Evolutionary conservation across 2,329 filamentous ascomycete species (phyloP).

Genomic region (Rachicladosporium sp.): DNA sequence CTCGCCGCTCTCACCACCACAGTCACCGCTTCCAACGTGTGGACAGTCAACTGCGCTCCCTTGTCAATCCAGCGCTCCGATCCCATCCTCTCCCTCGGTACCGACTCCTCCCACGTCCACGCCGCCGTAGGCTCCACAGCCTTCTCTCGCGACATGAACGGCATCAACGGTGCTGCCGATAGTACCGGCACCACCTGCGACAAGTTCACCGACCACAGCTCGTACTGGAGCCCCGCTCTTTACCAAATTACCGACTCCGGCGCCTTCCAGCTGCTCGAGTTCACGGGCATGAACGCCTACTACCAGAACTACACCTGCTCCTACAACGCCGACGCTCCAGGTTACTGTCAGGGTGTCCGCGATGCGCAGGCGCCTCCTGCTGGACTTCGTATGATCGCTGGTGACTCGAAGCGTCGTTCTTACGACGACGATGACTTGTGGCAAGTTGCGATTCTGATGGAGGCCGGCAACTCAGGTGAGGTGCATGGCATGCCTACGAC

Average conservation of each 20-base stretch:
- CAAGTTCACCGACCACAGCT: constrained; percentile 24
- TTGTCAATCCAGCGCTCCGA: constrained; percentile 40
- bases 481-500: constrained; percentile 2
- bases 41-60: constrained; percentile 5
- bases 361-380: constrained; percentile 44
- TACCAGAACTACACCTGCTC: constrained; percentile 24
- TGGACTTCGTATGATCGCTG: constrained; percentile 62
- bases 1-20: too few relatives aligned
- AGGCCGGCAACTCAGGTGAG: constrained; percentile 2
- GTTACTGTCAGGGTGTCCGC: constrained; percentile 3
- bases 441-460: constrained; percentile 3
- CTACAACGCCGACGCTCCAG: constrained; percentile 2
- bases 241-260: constrained; percentile 54
- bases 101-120: constrained; percentile 52
- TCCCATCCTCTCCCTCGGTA: constrained; percentile 54
- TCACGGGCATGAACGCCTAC: constrained; percentile 57
- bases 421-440: constrained; percentile 2
- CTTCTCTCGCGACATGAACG: constrained; percentile 4
- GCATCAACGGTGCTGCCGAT: background rate
- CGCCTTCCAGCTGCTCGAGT: constrained; percentile 10
- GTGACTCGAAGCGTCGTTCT: constrained; percentile 37
- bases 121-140: constrained; percentile 52
- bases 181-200: constrained; percentile 3
- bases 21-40: constrained; percentile 3
- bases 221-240: constrained; percentile 63